Evolutionary conservation across 805 yeast genomes (phyloP), one percentile per base, ranked within the genome.

Genomic region (Scheffersomyces coipomensis): DNA sequence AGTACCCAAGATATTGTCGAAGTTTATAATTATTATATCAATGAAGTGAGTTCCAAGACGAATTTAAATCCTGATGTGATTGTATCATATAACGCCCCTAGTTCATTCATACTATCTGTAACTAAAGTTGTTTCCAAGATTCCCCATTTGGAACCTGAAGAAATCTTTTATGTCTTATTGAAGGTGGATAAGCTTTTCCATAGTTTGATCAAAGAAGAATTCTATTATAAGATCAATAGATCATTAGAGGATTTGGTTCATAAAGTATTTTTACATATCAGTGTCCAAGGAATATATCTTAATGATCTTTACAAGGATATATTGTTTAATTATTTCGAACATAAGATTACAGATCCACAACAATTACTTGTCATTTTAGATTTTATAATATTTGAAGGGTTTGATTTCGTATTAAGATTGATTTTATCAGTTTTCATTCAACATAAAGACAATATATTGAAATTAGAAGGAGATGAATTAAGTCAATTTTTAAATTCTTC

Each of bases 341-440:
- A 42, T 1, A 38, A 45, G n/a, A 43, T 53, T 18, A 31, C 34
- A 27, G 35, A 39, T 12, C 16, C 22, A 3, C 33, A 19, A 15
- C 22, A 34, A 3, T 37, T 40, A 25, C 35, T 44, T 22, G 48
- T 33, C 33, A 38, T 65, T 3, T 42, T 68, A 21, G 75, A 70
- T 42, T 56, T 67, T 27, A 47, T 68, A 10, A 53, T 68, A 22
- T 55, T 70, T 35, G 71, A 69, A 47, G 75, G 75, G 5, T 57
- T 62, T 38, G 68, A 63, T 40, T 61, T 59, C 40, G 40, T 69
- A 6, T 41, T 57, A 7, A 51, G 70, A 19, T 37, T 66, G 5
- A 42, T 62, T 8, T 53, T 59, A 3, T 56, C 55, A 33, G 32
- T 52, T 3, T 58, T 64, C 38, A 29, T 39, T 4, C 38, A 40